A percentile compares a stretch with the other conserved stretches of the same genome.
phyloP scores from a whole-genome alignment of 495 filamentous ascomycete species.

The Neurospora sp. region DNA sequence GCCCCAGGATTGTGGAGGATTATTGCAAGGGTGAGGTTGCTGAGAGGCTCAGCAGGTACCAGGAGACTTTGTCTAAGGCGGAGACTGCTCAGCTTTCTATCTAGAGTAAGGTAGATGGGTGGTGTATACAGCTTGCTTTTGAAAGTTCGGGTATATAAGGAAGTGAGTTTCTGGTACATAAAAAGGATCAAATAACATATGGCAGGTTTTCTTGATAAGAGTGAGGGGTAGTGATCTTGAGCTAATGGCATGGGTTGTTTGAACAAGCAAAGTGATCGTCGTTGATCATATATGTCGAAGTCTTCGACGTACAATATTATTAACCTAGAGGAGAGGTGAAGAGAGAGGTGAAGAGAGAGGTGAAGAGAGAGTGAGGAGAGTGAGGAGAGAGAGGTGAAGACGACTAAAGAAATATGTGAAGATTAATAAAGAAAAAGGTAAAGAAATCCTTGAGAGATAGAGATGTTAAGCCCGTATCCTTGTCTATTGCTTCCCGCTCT shows the following conservation, averaged over 20 bases:
- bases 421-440: too few relatives aligned
- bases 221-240: too few relatives aligned
- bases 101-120: conserved; percentile 5
- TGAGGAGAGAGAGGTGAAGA: too few relatives aligned
- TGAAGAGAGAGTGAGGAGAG: too few relatives aligned
- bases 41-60: conserved; percentile 15
- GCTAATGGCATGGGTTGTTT: too few relatives aligned
- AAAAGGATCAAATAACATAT: not conserved
- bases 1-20: conserved; percentile 34
- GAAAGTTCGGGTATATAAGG: not conserved
- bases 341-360: too few relatives aligned
- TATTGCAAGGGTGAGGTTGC: conserved; percentile 27
- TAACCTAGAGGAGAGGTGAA: too few relatives aligned
- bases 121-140: not conserved
- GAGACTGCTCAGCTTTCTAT: conserved; percentile 23
- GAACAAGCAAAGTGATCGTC: too few relatives aligned
- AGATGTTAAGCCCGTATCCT: not conserved
- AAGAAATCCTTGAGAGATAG: not conserved
- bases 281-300: not conserved
- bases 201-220: not conserved
- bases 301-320: not conserved
- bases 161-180: not conserved
- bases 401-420: too few relatives aligned
- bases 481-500: not conserved
- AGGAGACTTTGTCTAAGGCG: conserved; percentile 11